Evolutionary conservation across 768 basidiomycete species (phyloP).

Genomic region (Roridomyces roridus): DNA sequence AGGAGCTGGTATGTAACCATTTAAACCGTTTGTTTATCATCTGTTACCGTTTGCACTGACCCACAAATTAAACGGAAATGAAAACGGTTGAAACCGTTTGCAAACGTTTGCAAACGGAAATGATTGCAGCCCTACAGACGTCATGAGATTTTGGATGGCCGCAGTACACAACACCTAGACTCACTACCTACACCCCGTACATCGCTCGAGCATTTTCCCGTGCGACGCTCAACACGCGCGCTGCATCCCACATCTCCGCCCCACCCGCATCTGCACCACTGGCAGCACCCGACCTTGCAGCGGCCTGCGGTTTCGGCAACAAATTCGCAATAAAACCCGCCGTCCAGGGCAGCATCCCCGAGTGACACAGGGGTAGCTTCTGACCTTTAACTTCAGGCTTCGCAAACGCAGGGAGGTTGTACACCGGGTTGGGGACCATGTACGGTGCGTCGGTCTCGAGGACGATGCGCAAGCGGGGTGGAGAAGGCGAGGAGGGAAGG

Average conservation of each 20-base stretch:
- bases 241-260: slow-evolving; percentile 50
- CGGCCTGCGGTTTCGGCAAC: slow-evolving; percentile 10
- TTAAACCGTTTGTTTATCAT: too few relatives aligned
- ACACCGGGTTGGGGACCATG: slow-evolving; percentile 84
- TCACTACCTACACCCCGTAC: too few relatives aligned
- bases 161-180: too few relatives aligned
- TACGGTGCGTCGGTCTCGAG: slow-evolving; percentile 90
- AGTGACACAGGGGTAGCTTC: slow-evolving; percentile 73
- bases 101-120: too few relatives aligned
- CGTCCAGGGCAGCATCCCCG: slow-evolving; percentile 87
- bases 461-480: slow-evolving; percentile 54
- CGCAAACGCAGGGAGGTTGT: slow-evolving; percentile 47
- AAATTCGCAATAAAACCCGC: slow-evolving; percentile 70
- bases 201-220: slow-evolving; percentile 67
- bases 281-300: too few relatives aligned
- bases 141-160: too few relatives aligned
- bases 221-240: slow-evolving; percentile 63
- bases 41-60: too few relatives aligned
- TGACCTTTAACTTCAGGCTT: slow-evolving; percentile 55
- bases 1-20: too few relatives aligned
- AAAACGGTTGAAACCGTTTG: too few relatives aligned
- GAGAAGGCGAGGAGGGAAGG: slow-evolving; percentile 22
- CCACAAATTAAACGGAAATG: too few relatives aligned
- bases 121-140: too few relatives aligned
- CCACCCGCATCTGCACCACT: slow-evolving; percentile 36